Percentiles rank a stretch among this genome's conserved stretches.
These are phyloP conservation scores for Daldinia decipiens DNA, from an alignment of 495 filamentous ascomycete genomes.

Conservation along the genomic window DNA sequence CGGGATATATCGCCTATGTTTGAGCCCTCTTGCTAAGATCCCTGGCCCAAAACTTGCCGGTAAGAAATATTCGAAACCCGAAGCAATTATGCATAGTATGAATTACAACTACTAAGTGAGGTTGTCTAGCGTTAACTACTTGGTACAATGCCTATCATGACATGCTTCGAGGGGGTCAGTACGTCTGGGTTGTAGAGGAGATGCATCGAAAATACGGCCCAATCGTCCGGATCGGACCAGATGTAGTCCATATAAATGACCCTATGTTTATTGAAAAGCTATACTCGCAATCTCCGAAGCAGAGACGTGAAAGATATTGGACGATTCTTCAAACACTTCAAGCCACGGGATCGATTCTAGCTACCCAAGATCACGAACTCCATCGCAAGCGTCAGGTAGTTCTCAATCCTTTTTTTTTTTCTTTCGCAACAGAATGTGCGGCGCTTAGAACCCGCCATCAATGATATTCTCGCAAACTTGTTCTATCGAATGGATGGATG, in stretches of 20 bases:
- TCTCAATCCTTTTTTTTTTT: constrained; percentile 54
- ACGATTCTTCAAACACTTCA: constrained; percentile 23
- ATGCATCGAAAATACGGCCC: constrained; percentile 47
- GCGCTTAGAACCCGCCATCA: constrained; percentile 48
- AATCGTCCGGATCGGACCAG: constrained; percentile 33
- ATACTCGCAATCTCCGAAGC: constrained; percentile 30
- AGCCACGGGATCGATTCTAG: constrained; percentile 42
- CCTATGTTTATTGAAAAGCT: constrained; percentile 39
- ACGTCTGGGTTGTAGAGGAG: constrained; percentile 40
- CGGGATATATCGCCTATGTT: constrained; percentile 49
- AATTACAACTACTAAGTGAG: background rate
- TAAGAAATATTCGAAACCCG: background rate
- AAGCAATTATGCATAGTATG: background rate
- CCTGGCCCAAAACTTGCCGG: constrained; percentile 58
- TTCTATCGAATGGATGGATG: constrained; percentile 34
- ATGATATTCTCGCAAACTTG: constrained; percentile 22
- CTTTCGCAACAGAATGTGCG: constrained; percentile 52
- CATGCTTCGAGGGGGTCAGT: constrained; percentile 31
- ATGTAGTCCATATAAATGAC: constrained; percentile 37
- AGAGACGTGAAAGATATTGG: constrained; percentile 30
- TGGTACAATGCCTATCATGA: constrained; percentile 53
- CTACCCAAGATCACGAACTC: constrained; percentile 47
- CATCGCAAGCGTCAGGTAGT: constrained; percentile 52
- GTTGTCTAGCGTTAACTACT: constrained; percentile 47
- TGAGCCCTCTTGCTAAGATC: constrained; percentile 56